These are phyloP conservation scores for Dactylonectria estremocensis DNA, from an alignment of 2,329 filamentous ascomycete species.

Conservation along the genomic window DNA sequence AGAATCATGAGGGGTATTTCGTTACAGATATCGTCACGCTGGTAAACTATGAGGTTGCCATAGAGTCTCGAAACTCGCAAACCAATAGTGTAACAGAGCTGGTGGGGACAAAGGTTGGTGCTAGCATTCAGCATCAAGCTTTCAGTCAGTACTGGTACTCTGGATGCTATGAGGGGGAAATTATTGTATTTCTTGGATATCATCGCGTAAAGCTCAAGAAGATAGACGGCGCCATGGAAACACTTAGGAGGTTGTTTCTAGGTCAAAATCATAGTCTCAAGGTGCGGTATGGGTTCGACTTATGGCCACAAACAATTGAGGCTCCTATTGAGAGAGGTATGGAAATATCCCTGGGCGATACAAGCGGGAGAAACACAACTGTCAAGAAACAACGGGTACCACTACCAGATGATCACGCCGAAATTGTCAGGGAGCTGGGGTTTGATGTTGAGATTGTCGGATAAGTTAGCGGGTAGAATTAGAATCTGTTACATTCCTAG, in stretches of 20 bases:
- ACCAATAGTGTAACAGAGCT: constrained; percentile 3
- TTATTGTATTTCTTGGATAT: constrained; percentile 2
- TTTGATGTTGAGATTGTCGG: constrained; percentile 4
- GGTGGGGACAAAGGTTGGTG: background rate
- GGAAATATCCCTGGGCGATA: constrained; percentile 4
- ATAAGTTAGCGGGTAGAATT: background rate
- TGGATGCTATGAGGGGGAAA: constrained; percentile 1
- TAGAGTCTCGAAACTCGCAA: constrained; percentile 4
- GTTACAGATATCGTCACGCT: background rate
- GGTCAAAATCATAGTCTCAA: constrained; percentile 3
- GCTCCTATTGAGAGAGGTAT: constrained; percentile 2
- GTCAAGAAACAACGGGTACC: background rate
- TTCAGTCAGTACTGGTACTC: background rate
- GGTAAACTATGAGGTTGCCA: constrained; percentile 2
- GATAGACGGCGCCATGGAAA: constrained; percentile 1
- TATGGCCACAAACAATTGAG: background rate
- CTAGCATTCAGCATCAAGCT: constrained; percentile 2
- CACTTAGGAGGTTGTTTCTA: constrained; percentile 1
- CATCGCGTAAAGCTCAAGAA: constrained; percentile 4
- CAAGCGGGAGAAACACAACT: background rate
- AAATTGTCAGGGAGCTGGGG: constrained; percentile 3
- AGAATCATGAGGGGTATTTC: constrained; percentile 1
- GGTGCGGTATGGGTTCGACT: background rate
- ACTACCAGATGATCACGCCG: constrained; percentile 1
- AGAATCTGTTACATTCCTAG: constrained; percentile 2